Conservation (phyloP, 1,139 yeast genomes). For the Protomyces arabidopsidicola region DNA sequence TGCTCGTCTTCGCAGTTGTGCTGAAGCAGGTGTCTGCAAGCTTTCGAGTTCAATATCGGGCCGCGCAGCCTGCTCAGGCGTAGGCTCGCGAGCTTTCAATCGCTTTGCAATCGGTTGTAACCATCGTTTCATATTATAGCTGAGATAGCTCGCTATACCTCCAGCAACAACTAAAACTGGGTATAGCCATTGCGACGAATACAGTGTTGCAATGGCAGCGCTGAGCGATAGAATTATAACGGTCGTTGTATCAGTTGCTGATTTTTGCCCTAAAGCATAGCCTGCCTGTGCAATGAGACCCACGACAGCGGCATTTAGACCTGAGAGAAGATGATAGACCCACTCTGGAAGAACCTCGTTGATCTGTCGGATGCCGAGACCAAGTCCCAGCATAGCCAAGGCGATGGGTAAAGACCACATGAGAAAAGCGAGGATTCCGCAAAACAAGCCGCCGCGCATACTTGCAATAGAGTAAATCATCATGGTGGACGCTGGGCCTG, state of each 20-base stretch:
- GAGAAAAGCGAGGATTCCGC: background rate
- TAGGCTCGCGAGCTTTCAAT: no score
- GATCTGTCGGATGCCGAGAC: constrained; percentile 24
- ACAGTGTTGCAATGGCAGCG: constrained; percentile 25
- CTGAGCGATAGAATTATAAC: constrained; percentile 20
- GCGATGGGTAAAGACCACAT: constrained; percentile 26
- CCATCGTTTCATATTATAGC: constrained; percentile 6
- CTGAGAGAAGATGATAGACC: constrained; percentile 28
- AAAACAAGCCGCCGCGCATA: background rate
- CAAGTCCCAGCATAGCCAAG: constrained; percentile 26
- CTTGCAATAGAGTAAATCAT: background rate
- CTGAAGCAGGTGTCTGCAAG: background rate
- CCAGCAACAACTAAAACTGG: constrained; percentile 29
- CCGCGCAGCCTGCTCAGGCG: background rate
- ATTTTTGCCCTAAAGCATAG: constrained; percentile 19
- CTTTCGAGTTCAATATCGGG: background rate
- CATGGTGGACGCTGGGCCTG: constrained; percentile 4
- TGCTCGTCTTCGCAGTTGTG: background rate
- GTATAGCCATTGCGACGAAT: constrained; percentile 29
- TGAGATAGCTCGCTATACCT: constrained; percentile 11
- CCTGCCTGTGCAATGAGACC: constrained; percentile 30
- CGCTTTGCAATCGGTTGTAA: no score
- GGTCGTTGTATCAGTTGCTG: constrained; percentile 28
- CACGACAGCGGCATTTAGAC: constrained; percentile 30
- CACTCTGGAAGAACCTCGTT: constrained; percentile 22